Percentiles rank a stretch among this genome's conserved stretches.
These are phyloP conservation scores for Phylloboletellus chloephorus DNA, from an alignment of 1,284 basidiomycete species.

Conservation along the genomic window DNA sequence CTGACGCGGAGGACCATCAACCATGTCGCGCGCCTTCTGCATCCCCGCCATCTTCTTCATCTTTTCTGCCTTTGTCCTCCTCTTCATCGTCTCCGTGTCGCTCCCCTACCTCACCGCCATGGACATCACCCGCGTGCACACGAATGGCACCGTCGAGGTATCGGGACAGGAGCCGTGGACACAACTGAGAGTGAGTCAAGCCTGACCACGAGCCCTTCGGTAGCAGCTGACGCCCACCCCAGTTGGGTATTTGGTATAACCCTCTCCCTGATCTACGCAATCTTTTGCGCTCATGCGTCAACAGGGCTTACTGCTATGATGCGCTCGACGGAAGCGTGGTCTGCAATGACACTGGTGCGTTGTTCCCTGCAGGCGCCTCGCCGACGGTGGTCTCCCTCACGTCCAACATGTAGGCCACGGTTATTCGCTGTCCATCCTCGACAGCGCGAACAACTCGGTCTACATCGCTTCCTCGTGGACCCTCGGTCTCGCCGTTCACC, in stretches of 20 bases:
- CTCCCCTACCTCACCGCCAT: constrained; percentile 59
- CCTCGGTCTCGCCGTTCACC: constrained; percentile 65
- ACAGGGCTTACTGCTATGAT: constrained; percentile 26
- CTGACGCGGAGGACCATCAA: background rate
- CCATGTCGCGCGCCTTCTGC: constrained; percentile 55
- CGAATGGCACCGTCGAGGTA: constrained; percentile 32
- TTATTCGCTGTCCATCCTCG: constrained; percentile 41
- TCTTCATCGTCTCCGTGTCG: constrained; percentile 63
- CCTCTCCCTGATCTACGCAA: background rate
- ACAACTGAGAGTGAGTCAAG: constrained; percentile 51
- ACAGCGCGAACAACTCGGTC: constrained; percentile 28
- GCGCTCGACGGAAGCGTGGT: constrained; percentile 13
- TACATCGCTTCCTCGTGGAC: constrained; percentile 59
- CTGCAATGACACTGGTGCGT: constrained; percentile 15
- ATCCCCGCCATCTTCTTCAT: constrained; percentile 61
- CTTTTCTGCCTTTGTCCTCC: constrained; percentile 57
- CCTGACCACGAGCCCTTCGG: background rate
- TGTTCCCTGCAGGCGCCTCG: constrained; percentile 20
- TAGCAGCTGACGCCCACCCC: constrained; percentile 9
- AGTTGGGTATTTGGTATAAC: constrained; percentile 31
- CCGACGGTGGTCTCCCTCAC: constrained; percentile 7
- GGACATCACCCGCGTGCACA: constrained; percentile 58
- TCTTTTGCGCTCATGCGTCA: constrained; percentile 7
- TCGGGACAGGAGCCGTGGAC: constrained; percentile 32
- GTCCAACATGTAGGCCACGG: constrained; percentile 40